Evolutionary conservation across 192 early-diverging fungal species (phyloP).

Genomic region (Paraglomus occultum): DNA sequence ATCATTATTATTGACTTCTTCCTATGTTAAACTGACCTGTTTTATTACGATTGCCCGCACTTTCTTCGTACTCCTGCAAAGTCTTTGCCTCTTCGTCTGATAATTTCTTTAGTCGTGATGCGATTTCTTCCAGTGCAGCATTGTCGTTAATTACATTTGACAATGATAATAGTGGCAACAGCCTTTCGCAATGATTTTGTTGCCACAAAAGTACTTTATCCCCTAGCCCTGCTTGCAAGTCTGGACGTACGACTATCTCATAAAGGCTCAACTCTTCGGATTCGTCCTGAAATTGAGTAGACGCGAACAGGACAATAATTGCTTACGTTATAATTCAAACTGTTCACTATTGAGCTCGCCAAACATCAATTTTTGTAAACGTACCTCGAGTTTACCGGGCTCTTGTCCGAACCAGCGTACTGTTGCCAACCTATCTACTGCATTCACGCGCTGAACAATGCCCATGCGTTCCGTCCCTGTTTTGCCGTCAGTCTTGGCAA

Average conservation of each 20-base stretch:
- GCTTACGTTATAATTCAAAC: neutral
- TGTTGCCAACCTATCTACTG: conserved; percentile 32
- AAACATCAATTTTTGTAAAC: conserved; percentile 1
- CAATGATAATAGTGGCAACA: too few species aligned
- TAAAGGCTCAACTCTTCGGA: conserved; percentile 38
- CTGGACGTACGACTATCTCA: conserved; percentile 40
- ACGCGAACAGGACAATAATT: too few species aligned
- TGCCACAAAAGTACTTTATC: conserved; percentile 38
- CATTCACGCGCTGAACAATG: conserved; percentile 40
- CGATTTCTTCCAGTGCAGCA: too few species aligned
- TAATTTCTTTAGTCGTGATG: too few species aligned
- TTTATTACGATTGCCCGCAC: too few species aligned
- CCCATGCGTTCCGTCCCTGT: conserved; percentile 41
- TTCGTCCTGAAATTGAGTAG: conserved; percentile 31
- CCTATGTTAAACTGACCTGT: too few species aligned
- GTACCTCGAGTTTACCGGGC: conserved; percentile 34
- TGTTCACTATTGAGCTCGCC: conserved; percentile 7
- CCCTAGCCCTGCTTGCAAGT: conserved; percentile 40
- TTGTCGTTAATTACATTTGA: too few species aligned
- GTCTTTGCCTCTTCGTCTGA: too few species aligned
- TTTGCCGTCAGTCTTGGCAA: conserved; percentile 35
- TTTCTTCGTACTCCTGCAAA: too few species aligned
- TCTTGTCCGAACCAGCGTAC: conserved; percentile 47
- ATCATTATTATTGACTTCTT: too few species aligned
- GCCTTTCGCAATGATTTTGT: conserved; percentile 1